Evolutionary conservation across 768 basidiomycete species (phyloP).

Genomic region (Kwoniella bestiolae): DNA sequence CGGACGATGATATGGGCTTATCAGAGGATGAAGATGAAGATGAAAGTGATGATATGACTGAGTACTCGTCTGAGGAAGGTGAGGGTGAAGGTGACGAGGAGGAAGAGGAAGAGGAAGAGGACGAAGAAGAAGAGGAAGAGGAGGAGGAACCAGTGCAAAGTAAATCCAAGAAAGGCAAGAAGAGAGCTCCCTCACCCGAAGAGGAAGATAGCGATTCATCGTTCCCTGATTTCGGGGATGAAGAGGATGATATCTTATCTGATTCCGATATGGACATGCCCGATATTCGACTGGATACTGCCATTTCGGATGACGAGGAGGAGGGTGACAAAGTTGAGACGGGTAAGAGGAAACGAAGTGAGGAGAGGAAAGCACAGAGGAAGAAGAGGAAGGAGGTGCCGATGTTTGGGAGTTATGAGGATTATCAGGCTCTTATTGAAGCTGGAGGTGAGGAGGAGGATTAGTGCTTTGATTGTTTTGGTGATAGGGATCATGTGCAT

Average conservation of each 20-base stretch:
- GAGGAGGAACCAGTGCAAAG: conserved; percentile 12
- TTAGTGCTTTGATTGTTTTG: too few relatives aligned
- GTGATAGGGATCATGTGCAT: too few relatives aligned
- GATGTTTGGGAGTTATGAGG: conserved; percentile 56
- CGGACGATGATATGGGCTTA: conserved; percentile 56
- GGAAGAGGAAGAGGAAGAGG: conserved; percentile 44
- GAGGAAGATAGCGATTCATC: conserved; percentile 58
- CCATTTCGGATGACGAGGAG: conserved; percentile 35
- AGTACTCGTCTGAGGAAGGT: conserved; percentile 21
- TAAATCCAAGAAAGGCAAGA: conserved; percentile 4
- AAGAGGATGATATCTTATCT: conserved; percentile 54
- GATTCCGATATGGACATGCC: conserved; percentile 50
- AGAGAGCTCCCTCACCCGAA: conserved; percentile 16
- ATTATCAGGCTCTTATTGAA: conserved; percentile 57
- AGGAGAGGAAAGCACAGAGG: conserved; percentile 58
- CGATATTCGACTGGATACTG: conserved; percentile 45
- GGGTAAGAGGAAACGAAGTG: conserved; percentile 60
- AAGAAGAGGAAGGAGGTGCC: conserved; percentile 68
- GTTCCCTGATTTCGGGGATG: conserved; percentile 48
- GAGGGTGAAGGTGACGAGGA: conserved; percentile 40
- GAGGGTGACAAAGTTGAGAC: conserved; percentile 50
- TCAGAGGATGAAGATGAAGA: conserved; percentile 44
- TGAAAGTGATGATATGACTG: conserved; percentile 19
- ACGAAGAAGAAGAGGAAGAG: conserved; percentile 10
- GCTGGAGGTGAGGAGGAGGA: conserved; percentile 53